Evolutionary conservation across 306 rosid species (phyloP), one percentile per base, ranked within the genome.

Genomic region (Echinosophora koreensis): DNA sequence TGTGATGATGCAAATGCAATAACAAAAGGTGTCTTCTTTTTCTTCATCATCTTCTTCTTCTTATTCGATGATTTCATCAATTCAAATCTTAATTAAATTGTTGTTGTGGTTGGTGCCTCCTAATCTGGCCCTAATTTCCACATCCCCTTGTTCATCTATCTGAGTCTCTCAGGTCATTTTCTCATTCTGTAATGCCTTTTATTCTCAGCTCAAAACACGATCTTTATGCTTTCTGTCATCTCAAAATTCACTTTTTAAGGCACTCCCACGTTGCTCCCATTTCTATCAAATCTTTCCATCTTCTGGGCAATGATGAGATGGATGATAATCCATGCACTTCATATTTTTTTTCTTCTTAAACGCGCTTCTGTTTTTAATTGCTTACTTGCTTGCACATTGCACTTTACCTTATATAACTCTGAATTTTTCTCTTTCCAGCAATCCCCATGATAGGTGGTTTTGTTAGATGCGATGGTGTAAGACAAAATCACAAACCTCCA

Each of bases 241-340:
- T 10, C 3, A 27, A 82, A 65, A 27, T 57, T 11, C 66, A 8
- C 27, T 13, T 66, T 81, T 69, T 81, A 51, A 7, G 39, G 12
- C 22, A 2, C 0, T 71, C 4, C 15, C 12, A 9, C 74, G 6
- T 62, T 61, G 27, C 50, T 46, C 62, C 5, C 63, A 46, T 55
- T 70, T 47, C 64, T 13, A 22, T 69, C 10, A 3, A 62, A 12
- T 18, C 1, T 71, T 77, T 71, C 7, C 52, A 41, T 56, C 63
- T 62, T 76, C 57, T 82, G 78, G 85, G 81, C 37, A 13, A 46
- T 58, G 74, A 54, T 7, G 28, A 52, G 39, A 6, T 64, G 2
- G 18, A 49, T 58, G 59, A 64, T 69, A 30, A 50, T 28, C 42
- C 59, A 32, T 15, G 37, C 9, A 4, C n/a, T 49, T 49, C 2